phyloP scores from a whole-genome alignment of 2,329 filamentous ascomycete species.

The Westerdykella ornata region DNA sequence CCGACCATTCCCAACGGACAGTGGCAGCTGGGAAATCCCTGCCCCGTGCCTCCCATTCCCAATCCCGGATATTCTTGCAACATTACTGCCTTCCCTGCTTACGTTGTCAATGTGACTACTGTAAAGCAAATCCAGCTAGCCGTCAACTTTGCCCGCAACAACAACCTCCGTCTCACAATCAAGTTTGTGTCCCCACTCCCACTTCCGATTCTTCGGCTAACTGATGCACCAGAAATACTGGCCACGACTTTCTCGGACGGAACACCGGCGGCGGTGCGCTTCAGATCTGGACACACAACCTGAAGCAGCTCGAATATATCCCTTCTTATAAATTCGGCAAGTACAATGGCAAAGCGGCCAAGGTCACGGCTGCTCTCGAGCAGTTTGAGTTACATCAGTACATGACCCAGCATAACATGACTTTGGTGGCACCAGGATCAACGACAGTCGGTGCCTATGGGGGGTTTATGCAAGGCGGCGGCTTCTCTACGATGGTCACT shows the following conservation, averaged over 20 bases:
- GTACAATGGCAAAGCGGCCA: conserved; percentile 22
- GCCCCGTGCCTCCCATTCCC: conserved; percentile 6
- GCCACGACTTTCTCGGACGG: conserved; percentile 24
- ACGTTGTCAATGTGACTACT: conserved; percentile 20
- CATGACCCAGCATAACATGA: conserved; percentile 19
- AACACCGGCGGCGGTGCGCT: conserved; percentile 26
- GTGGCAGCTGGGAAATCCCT: conserved; percentile 17
- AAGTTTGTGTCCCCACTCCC: conserved; percentile 11
- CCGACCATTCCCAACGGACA: conserved; percentile 16
- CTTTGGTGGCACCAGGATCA: conserved; percentile 16
- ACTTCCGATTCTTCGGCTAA: conserved; percentile 2
- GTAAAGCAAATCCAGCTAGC: conserved; percentile 23
- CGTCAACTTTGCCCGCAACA: conserved; percentile 26
- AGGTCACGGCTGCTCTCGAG: conserved; percentile 20
- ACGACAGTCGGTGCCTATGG: conserved; percentile 44
- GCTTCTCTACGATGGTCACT: conserved; percentile 46
- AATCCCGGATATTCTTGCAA: conserved; percentile 13
- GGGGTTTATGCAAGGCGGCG: conserved; percentile 43
- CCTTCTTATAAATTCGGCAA: conserved; percentile 12
- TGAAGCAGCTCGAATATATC: conserved; percentile 24
- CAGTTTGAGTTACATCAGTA: conserved; percentile 18
- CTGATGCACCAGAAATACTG: conserved; percentile 17
- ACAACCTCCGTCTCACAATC: conserved; percentile 27
- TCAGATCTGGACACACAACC: conserved; percentile 20
- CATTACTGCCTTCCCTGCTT: conserved; percentile 16